Base-by-base conservation (phyloP, 192 early-diverging fungal species). In the Allomyces javanicus region DNA sequence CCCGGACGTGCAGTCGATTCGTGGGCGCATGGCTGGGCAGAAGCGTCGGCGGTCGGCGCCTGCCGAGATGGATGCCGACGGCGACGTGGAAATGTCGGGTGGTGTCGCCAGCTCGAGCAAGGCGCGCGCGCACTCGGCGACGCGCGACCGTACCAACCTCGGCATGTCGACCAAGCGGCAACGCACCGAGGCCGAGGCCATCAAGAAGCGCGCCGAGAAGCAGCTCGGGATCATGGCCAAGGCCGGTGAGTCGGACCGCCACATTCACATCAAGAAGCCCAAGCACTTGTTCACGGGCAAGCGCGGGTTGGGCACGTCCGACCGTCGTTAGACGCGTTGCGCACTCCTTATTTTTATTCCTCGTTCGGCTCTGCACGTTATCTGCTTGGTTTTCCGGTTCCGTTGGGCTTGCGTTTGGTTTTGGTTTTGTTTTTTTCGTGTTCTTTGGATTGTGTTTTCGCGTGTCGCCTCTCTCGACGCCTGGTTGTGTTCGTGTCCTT, bases 241-340 rank as follows among this genome's bases (percentile, higher is more conserved):
- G 72, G 79, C 82, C 25, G 93, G 94, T 69, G 97, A 99, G 76
- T 77, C 91, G n/a, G 97, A 99, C 74, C 83, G 96, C 71, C 75
- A 74, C n/a, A 93, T 99, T 67, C 73, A 76, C 64, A 84, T 81
- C 67, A 95, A 97, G 81, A 90, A 87, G 87, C 97, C 97, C 62
- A 96, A 94, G 79, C 97, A 99, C 74, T 81, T 99, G 85, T 97
- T 95, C 72, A 75, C 87, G 24, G 90, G 91, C 69, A 98, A 98
- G 81, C 83, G 88, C 67, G 79, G 80, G 62, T 82, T 83, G 55
- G 91, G 89, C 65, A 83, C 86, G 64, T 83, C 80, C 70, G 88
- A 90, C 75, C 86, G 86, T 68, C 85, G 91, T 75, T 93, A 87
- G 78, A 71, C 4, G 21, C 64, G 24, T 27, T 22, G 64, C 25